Percentiles rank a stretch among this genome's conserved stretches.
Conservation (phyloP, 169 alveolate species). For the Cryptosporidium sp. region DNA sequence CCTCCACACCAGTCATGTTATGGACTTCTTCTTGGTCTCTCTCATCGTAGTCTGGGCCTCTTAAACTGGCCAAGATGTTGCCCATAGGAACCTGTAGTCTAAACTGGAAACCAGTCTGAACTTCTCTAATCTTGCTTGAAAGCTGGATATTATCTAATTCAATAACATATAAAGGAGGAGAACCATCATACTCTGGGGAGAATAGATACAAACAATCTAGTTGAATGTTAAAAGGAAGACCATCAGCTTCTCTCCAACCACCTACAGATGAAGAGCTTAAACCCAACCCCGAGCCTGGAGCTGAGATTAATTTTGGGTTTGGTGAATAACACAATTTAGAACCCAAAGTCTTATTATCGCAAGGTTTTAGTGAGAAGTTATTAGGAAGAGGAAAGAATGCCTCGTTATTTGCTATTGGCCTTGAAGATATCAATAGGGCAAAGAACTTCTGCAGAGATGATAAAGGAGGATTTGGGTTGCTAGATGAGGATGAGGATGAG, state of each 20-base stretch:
- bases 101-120: conserved; percentile 64
- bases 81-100: conserved; percentile 61
- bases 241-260: not conserved
- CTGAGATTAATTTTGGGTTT: not conserved
- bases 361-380: conserved; percentile 35
- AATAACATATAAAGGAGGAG: conserved; percentile 48
- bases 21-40: not conserved
- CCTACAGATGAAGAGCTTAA: not conserved
- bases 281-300: not conserved
- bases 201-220: conserved; percentile 51
- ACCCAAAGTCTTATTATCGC: not conserved
- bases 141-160: conserved; percentile 67
- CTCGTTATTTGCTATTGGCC: conserved; percentile 71
- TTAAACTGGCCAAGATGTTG: conserved; percentile 18
- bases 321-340: not conserved
- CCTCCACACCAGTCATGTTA: not conserved
- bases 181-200: conserved; percentile 66
- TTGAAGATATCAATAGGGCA: conserved; percentile 59
- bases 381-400: conserved; percentile 71
- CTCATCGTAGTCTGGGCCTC: not conserved
- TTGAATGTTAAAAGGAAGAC: conserved; percentile 47
- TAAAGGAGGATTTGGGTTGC: not conserved
- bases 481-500: not conserved
- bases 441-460: conserved; percentile 35
- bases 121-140: conserved; percentile 63